phyloP scores from a whole-genome alignment of 305 asterid species.

The Fraxinus floribunda region DNA sequence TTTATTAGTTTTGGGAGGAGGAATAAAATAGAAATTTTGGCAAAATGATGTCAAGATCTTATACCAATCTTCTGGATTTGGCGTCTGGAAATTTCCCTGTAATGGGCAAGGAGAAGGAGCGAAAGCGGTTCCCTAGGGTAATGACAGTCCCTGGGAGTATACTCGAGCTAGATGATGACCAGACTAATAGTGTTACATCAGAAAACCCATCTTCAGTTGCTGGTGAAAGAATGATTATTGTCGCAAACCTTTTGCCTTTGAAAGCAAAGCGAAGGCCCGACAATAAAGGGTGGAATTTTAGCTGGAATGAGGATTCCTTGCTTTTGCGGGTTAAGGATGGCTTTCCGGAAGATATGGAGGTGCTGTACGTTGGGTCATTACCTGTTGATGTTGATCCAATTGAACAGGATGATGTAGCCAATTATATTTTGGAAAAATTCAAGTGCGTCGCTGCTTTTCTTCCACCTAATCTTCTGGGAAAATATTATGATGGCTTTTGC shows the following conservation, averaged over 20 bases:
- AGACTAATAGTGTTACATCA: conserved; percentile 68
- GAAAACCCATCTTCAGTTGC: conserved; percentile 82
- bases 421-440: conserved; percentile 70
- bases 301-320: conserved; percentile 90
- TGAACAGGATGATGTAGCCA: conserved; percentile 92
- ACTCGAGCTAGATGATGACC: conserved; percentile 86
- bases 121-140: conserved; percentile 67
- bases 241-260: conserved; percentile 81
- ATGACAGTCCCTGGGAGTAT: conserved; percentile 97
- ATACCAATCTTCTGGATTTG: conserved; percentile 89
- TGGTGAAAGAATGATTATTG: conserved; percentile 80
- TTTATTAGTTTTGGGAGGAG: conserved; percentile 29
- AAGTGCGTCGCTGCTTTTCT: conserved; percentile 78
- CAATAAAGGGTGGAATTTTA: conserved; percentile 89
- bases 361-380: conserved; percentile 75
- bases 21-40: conserved; percentile 28
- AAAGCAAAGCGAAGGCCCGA: conserved; percentile 86
- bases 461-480: conserved; percentile 69
- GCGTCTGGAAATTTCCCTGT: conserved; percentile 91
- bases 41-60: conserved; percentile 95
- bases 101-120: conserved; percentile 78
- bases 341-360: conserved; percentile 93
- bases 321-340: conserved; percentile 80
- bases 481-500: conserved; percentile 85
- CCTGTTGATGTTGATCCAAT: conserved; percentile 86